Base-by-base conservation (phyloP, 164 flowering plant species). In the Brasenia schreberi region DNA sequence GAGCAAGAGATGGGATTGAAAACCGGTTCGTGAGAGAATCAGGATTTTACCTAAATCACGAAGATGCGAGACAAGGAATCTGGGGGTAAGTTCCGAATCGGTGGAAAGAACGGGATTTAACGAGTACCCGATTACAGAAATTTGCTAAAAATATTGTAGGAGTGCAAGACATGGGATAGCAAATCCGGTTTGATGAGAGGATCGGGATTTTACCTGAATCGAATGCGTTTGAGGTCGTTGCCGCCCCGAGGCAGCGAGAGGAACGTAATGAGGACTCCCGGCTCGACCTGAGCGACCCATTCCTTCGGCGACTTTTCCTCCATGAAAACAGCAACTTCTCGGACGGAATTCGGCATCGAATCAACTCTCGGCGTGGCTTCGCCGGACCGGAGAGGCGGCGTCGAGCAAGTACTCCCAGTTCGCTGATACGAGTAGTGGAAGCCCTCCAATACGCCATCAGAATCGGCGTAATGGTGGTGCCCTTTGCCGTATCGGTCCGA, bases 211-310 rank as follows among this genome's bases (percentile, higher is more conserved):
- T 81, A 93, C 98, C 97, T 91, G 84, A 93, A 93, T 5, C 96
- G 90, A 70, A 93, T 91, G 66, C 95, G 74, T 79, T 89, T 93
- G 64, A 93, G 86, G 81, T 91, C 95, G 67, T 93, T 93, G 19
- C 97, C 98, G 71, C 91, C 95, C 64, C 81, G 80, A 18, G 85
- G 87, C 74, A 93, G 67, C 1, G 97, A 84, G 70, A 89, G 82
- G 74, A 93, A 93, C 19, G 95, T 93, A 62, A 93, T 93, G 18
- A 88, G 78, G 17, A 93, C 97, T 59, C 98, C 97, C 18, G 98
- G 97, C 79, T 93, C 98, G 65, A 93, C 97, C 69, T 93, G 98
- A 7, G 98, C 98, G 43, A 91, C 86, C 98, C 98, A 93, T 66
- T 93, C 97, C 73, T 89, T 93, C 0, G 82, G 82, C 78, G 89